Conservation (phyloP, 495 filamentous ascomycete genomes). For the Penicillium lividum region DNA sequence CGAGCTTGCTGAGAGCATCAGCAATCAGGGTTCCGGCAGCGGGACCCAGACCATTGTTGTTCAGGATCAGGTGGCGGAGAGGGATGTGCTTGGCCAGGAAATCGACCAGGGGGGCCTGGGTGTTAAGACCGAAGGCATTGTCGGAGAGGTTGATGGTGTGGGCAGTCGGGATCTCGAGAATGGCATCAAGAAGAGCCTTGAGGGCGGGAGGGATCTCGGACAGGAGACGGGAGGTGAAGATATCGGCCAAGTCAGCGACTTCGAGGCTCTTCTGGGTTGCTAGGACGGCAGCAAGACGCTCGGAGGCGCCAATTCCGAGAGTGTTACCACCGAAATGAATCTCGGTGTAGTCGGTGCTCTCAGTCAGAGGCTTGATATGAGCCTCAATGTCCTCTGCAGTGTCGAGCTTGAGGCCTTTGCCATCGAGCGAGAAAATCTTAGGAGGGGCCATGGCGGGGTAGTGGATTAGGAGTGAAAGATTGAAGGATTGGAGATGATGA, state of each 20-base stretch:
- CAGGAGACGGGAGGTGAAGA: slow-evolving; percentile 93
- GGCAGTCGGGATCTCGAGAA: slow-evolving; percentile 77
- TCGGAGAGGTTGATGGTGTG: slow-evolving; percentile 94
- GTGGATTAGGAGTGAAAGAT: slow-evolving; percentile 20
- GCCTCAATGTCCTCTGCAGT: slow-evolving; percentile 80
- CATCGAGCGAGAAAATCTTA: slow-evolving; percentile 87
- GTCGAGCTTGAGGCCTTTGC: slow-evolving; percentile 87
- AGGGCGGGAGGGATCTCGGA: slow-evolving; percentile 92
- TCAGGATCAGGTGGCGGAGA: slow-evolving; percentile 87
- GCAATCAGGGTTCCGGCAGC: slow-evolving; percentile 84
- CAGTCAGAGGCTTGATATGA: slow-evolving; percentile 74
- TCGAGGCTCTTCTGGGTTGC: slow-evolving; percentile 77
- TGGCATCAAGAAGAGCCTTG: slow-evolving; percentile 77
- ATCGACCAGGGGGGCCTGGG: slow-evolving; percentile 75
- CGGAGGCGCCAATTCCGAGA: slow-evolving; percentile 81
- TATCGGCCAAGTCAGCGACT: slow-evolving; percentile 89
- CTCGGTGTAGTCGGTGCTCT: slow-evolving; percentile 75
- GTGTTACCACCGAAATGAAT: slow-evolving; percentile 87
- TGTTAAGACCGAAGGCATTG: slow-evolving; percentile 96
- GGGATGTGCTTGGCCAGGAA: slow-evolving; percentile 86
- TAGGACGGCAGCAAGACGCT: slow-evolving; percentile 77
- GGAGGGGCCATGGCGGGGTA: slow-evolving; percentile 55
- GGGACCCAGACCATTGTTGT: slow-evolving; percentile 98
- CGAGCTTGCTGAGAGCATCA: slow-evolving; percentile 72
- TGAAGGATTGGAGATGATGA: neutral